Conservation (phyloP, 371 early-diverging fungal genomes). For the Phascolomyces articulosus region DNA sequence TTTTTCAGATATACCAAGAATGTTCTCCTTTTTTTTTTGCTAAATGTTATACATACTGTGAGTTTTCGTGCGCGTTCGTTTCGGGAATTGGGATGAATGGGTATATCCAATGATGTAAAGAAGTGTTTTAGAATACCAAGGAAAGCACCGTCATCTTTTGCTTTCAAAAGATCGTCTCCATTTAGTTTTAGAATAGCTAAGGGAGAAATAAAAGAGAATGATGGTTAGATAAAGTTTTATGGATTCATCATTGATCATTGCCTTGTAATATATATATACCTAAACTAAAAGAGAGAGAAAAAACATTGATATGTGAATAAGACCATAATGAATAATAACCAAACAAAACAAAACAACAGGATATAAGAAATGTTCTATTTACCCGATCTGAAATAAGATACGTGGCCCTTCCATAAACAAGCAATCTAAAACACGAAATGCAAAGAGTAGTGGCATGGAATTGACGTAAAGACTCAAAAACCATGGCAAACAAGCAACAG, state of each 20-base stretch:
- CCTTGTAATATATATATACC: background rate
- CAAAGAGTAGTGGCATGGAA: conserved; percentile 87
- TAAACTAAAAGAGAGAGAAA: background rate
- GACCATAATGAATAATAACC: background rate
- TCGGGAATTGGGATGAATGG: conserved; percentile 59
- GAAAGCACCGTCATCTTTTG: conserved; percentile 92
- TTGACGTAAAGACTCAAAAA: conserved; percentile 94
- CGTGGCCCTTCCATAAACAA: conserved; percentile 94
- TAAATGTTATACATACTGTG: conserved; percentile 56
- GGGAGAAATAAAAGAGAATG: background rate
- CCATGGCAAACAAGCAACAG: conserved; percentile 95
- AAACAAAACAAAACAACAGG: background rate
- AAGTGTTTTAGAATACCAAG: conserved; percentile 80
- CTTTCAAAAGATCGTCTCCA: conserved; percentile 83
- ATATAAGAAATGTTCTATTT: conserved; percentile 20
- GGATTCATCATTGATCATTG: too few relatives aligned
- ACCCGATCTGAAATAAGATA: conserved; percentile 91
- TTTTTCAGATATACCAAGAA: background rate
- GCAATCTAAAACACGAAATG: conserved; percentile 91
- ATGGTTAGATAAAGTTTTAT: too few relatives aligned
- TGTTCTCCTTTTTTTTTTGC: too few relatives aligned
- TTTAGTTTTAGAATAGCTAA: conserved; percentile 92
- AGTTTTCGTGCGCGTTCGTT: conserved; percentile 63
- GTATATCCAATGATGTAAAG: conserved; percentile 71
- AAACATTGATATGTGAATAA: background rate